phyloP scores from a whole-genome alignment of 2,329 filamentous ascomycete genomes.

The Penicillium sp. region DNA sequence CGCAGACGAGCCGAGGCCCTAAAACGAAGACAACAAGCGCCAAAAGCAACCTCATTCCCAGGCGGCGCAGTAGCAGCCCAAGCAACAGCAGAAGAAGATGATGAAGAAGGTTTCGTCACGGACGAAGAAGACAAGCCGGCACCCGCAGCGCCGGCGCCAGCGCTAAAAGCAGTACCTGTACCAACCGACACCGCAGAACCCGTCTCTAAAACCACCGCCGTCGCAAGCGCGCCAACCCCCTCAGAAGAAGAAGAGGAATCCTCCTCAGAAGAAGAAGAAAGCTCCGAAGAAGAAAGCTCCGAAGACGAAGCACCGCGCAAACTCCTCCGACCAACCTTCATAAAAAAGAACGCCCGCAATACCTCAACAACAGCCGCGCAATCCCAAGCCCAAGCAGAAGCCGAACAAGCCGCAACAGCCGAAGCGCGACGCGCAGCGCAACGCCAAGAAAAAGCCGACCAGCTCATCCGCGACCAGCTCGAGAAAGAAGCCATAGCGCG shows the following conservation, averaged over 20 bases:
- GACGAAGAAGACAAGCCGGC: conserved; percentile 44
- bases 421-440: conserved; percentile 46
- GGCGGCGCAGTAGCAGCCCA: conserved; percentile 27
- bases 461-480: conserved; percentile 82
- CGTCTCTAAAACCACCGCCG: conserved; percentile 20
- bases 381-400: conserved; percentile 18
- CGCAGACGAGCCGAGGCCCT: conserved; percentile 34
- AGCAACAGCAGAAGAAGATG: conserved; percentile 40
- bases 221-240: conserved; percentile 43
- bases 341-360: conserved; percentile 56
- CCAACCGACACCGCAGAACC: conserved; percentile 18
- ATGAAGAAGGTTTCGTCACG: conserved; percentile 60
- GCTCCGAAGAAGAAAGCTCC: conserved; percentile 52
- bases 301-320: conserved; percentile 57
- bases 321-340: conserved; percentile 63
- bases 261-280: conserved; percentile 48
- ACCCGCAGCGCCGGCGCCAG: conserved; percentile 7
- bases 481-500: conserved; percentile 73
- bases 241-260: conserved; percentile 54
- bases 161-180: conserved; percentile 14
- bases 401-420: conserved; percentile 43
- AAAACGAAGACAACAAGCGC: conserved; percentile 44
- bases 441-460: conserved; percentile 68
- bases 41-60: conserved; percentile 42
- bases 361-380: conserved; percentile 22